Percentiles rank a stretch among this genome's conserved stretches.
phyloP scores from a whole-genome alignment of 495 filamentous ascomycete species.

The Daldinia caldariorum region DNA sequence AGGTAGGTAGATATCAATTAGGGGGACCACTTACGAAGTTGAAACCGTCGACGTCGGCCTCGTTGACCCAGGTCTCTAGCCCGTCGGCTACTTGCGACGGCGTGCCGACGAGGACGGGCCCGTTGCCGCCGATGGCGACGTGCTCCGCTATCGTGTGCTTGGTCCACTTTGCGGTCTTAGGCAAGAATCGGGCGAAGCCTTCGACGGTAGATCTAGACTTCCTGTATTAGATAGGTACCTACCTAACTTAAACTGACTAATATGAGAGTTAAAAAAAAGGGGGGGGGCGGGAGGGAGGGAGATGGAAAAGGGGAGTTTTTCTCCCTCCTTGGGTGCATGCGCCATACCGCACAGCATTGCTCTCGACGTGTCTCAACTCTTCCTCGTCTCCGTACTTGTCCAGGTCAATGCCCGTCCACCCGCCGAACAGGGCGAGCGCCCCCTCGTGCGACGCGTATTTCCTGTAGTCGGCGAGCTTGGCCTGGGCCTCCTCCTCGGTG shows the following conservation, averaged over 20 bases:
- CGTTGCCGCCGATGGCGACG: slow-evolving; percentile 66
- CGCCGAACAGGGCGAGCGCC: slow-evolving; percentile 66
- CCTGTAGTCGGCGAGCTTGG: slow-evolving; percentile 59
- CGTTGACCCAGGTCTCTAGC: slow-evolving; percentile 65
- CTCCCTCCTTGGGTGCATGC: background rate
- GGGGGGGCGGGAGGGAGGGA: slow-evolving; percentile 5
- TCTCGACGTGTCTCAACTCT: slow-evolving; percentile 68
- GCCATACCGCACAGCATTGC: slow-evolving; percentile 67
- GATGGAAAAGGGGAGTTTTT: too few species aligned
- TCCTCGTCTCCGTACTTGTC: slow-evolving; percentile 63
- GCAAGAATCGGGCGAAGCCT: slow-evolving; percentile 52
- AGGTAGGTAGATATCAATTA: too few species aligned
- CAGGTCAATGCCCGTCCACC: slow-evolving; percentile 71
- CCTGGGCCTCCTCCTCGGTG: slow-evolving; percentile 64
- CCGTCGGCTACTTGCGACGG: slow-evolving; percentile 63
- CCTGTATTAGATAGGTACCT: background rate
- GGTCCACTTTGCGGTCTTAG: slow-evolving; percentile 67
- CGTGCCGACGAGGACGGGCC: slow-evolving; percentile 63
- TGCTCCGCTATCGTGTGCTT: slow-evolving; percentile 68
- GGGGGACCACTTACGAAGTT: too few species aligned
- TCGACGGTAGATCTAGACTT: slow-evolving; percentile 51
- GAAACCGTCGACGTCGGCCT: slow-evolving; percentile 69
- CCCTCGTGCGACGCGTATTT: slow-evolving; percentile 67
- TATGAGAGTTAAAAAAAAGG: background rate
- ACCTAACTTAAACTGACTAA: background rate